phyloP scores from a whole-genome alignment of 139 green algal genomes.

The Closterium sp. region DNA sequence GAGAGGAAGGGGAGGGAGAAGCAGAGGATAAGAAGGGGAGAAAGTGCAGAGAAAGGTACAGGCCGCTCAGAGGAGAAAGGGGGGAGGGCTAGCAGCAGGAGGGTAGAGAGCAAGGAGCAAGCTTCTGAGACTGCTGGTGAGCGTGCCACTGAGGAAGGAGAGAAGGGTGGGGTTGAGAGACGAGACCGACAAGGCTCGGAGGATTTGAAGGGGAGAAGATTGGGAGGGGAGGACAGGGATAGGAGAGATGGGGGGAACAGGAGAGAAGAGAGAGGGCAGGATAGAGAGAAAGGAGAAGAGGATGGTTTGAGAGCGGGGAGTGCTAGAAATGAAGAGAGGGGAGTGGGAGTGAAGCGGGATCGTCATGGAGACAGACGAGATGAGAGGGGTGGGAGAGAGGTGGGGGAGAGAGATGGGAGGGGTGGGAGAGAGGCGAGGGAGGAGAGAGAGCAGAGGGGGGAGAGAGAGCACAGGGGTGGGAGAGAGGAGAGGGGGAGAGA shows the following conservation, averaged over 20 bases:
- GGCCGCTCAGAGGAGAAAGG: neutral
- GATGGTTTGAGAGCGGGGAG: neutral
- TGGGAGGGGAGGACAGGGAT: neutral
- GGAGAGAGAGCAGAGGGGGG: too few species aligned
- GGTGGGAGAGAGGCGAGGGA: neutral
- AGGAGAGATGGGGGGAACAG: neutral
- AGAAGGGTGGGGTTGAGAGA: neutral
- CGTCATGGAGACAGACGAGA: neutral
- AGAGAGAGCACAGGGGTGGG: too few species aligned
- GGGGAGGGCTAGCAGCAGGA: neutral
- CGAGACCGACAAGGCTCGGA: neutral
- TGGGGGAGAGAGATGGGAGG: neutral
- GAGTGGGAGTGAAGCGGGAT: slow-evolving; percentile 3
- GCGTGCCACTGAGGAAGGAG: neutral
- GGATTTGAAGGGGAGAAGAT: neutral
- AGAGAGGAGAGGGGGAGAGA: too few species aligned
- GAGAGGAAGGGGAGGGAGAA: slow-evolving; percentile 3
- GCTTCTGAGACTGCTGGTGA: neutral
- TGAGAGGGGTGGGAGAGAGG: neutral
- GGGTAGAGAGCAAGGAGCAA: neutral
- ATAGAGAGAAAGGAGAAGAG: slow-evolving; percentile 7
- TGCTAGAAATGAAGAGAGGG: neutral
- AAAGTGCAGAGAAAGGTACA: neutral
- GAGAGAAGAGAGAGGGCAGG: slow-evolving; percentile 7
- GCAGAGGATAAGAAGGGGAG: too few species aligned